Evolutionary conservation across 2,329 filamentous ascomycete genomes (phyloP), one percentile per base, ranked within the genome.

Genomic region (Dactylonectria estremocensis): DNA sequence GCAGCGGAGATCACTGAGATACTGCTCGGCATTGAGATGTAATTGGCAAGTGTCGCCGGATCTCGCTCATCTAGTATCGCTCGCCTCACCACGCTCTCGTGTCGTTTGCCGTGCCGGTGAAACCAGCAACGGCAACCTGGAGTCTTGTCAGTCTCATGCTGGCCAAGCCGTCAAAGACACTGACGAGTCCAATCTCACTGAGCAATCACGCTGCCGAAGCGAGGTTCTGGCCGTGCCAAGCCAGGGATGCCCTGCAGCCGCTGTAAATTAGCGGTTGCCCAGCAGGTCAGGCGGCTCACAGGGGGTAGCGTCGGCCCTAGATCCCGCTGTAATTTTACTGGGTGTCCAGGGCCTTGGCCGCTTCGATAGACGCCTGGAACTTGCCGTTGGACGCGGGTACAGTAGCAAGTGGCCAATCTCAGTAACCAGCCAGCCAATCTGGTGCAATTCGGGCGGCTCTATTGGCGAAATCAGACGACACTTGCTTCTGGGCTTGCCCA

Each of bases 391-490:
- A 33, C 35, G 35, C 49, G 24, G 49, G 24, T 33, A n/a, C 28
- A 8, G 24, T 28, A n/a, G 20, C 24, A 45, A 40, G 33, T 31
- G 49, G 56, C 56, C 24, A 28, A 28, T 28, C 24, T 28, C 24
- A 28, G 24, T 28, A 28, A 14, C 22, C 35, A 52, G 11, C 35
- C 20, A 37, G 61, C 43, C 43, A 14, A 40, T 56, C 50, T 50
- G 56, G 28, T 43, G 56, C 43, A 33, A 49, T 43, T 55, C 57
- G 57, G 49, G 63, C 57, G 55, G 63, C 57, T 66, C 45, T 61
- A 50, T 57, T 52, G 9, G 43, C 11, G 33, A 54, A 46, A 72
- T 74, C 69, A 75, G 73, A 64, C 68, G 72, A 75, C 66, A 66
- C 64, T 67, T 68, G 59, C 61, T 55, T 71, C 69, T 37, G 53